phyloP scores from a whole-genome alignment of 139 green algal species.

The Protoeuglena noctilucae region DNA sequence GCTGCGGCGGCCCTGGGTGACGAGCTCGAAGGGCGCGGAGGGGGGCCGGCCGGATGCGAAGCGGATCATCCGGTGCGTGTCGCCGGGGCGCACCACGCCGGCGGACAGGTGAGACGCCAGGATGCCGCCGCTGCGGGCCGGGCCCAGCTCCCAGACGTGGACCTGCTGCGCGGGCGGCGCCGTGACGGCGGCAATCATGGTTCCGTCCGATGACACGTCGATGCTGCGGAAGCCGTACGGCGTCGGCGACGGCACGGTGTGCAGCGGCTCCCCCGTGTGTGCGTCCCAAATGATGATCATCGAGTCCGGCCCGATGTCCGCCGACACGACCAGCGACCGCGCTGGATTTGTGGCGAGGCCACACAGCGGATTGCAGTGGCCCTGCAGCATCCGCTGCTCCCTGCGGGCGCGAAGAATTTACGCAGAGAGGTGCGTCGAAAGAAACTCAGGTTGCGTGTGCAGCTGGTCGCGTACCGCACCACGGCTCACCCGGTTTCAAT shows the following conservation, averaged over 20 bases:
- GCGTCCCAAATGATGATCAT: slow-evolving; percentile 54
- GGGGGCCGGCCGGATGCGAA: too few species aligned
- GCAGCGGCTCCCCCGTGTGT: slow-evolving; percentile 19
- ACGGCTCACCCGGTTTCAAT: neutral
- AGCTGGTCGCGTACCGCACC: too few species aligned
- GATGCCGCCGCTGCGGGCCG: too few species aligned
- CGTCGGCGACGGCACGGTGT: slow-evolving; percentile 28
- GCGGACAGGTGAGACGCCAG: too few species aligned
- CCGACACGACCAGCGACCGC: slow-evolving; percentile 35
- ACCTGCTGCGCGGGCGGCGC: slow-evolving; percentile 10
- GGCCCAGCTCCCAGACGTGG: too few species aligned
- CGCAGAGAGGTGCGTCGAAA: too few species aligned
- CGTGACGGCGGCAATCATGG: slow-evolving; percentile 31
- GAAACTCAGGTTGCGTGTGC: too few species aligned
- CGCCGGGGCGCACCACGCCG: too few species aligned
- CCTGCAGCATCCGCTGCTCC: slow-evolving; percentile 26
- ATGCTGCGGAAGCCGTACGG: slow-evolving; percentile 29
- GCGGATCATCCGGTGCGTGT: too few species aligned
- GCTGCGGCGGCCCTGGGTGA: slow-evolving; percentile 38
- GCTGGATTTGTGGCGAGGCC: slow-evolving; percentile 29
- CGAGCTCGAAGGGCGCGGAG: slow-evolving; percentile 42
- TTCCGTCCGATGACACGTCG: slow-evolving; percentile 33
- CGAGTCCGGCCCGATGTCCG: slow-evolving; percentile 35
- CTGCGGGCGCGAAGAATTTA: too few species aligned
- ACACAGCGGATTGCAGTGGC: slow-evolving; percentile 47